Evolutionary conservation across 805 yeast species (phyloP).

Genomic region (Cyberlindnera americana): DNA sequence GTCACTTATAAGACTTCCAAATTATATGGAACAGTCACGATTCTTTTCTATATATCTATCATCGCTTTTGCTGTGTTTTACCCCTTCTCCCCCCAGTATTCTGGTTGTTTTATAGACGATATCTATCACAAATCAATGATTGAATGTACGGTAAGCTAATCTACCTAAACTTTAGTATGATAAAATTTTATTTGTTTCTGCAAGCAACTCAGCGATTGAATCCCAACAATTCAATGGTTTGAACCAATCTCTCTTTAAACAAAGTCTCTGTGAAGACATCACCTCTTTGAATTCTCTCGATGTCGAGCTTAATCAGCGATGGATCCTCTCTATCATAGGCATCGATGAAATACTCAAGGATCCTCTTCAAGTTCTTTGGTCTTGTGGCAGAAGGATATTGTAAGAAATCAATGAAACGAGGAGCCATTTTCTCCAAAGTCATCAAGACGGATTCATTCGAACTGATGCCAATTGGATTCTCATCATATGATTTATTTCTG

Average conservation of each 20-base stretch:
- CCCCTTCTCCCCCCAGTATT: too few relatives aligned
- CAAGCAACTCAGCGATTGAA: constrained; percentile 26
- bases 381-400: constrained; percentile 32
- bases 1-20: too few relatives aligned
- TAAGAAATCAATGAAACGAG: constrained; percentile 31
- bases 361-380: constrained; percentile 29
- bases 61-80: too few relatives aligned
- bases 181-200: too few relatives aligned
- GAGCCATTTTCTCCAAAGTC: constrained; percentile 28
- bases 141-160: too few relatives aligned
- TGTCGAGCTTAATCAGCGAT: constrained; percentile 7
- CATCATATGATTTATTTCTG: background rate
- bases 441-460: constrained; percentile 14
- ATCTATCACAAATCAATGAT: too few relatives aligned
- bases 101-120: too few relatives aligned
- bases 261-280: constrained; percentile 11
- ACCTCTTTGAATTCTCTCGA: constrained; percentile 15
- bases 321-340: constrained; percentile 33
- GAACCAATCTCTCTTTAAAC: constrained; percentile 17
- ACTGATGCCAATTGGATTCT: too few relatives aligned
- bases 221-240: constrained; percentile 25
- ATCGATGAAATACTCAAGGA: constrained; percentile 35
- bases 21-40: too few relatives aligned
- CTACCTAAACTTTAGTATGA: too few relatives aligned
- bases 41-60: too few relatives aligned